Evolutionary conservation across 345 rosid genomes (phyloP).

Genomic region (Murraya koenigii): DNA sequence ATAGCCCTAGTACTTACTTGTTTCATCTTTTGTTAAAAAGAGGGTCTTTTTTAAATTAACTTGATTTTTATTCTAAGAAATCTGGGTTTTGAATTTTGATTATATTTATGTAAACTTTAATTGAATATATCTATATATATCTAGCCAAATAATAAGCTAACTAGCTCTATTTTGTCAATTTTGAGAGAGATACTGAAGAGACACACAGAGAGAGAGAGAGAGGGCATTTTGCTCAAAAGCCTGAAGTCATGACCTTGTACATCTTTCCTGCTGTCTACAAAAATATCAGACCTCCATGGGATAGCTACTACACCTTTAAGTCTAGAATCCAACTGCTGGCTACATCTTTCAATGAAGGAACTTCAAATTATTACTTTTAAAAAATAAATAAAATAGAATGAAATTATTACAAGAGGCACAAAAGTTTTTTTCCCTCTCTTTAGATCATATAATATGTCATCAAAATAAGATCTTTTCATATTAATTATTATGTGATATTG

Average conservation of each 20-base stretch:
- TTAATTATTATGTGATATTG: no score
- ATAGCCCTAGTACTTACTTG: neutral
- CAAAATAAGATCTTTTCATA: no score
- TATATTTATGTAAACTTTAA: no score
- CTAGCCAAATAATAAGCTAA: neutral
- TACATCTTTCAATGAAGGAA: slow-evolving; percentile 12
- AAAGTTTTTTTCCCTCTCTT: neutral
- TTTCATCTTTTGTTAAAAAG: neutral
- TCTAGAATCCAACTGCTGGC: slow-evolving; percentile 1
- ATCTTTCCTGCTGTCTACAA: slow-evolving; percentile 2
- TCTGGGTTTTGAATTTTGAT: neutral
- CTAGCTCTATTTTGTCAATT: neutral
- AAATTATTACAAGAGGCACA: neutral
- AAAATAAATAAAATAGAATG: neutral
- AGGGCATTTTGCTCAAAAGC: neutral
- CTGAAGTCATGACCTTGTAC: neutral
- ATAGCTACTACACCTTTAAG: neutral
- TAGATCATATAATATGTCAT: no score
- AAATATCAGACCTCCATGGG: slow-evolving; percentile 1
- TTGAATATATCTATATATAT: neutral
- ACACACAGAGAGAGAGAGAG: neutral
- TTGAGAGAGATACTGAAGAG: slow-evolving; percentile 1
- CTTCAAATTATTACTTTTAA: neutral
- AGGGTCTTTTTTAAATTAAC: no score
- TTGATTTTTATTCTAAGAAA: neutral